Evolutionary conservation across 1,284 basidiomycete genomes (phyloP).

Genomic region (Apiotrichum gracile): DNA sequence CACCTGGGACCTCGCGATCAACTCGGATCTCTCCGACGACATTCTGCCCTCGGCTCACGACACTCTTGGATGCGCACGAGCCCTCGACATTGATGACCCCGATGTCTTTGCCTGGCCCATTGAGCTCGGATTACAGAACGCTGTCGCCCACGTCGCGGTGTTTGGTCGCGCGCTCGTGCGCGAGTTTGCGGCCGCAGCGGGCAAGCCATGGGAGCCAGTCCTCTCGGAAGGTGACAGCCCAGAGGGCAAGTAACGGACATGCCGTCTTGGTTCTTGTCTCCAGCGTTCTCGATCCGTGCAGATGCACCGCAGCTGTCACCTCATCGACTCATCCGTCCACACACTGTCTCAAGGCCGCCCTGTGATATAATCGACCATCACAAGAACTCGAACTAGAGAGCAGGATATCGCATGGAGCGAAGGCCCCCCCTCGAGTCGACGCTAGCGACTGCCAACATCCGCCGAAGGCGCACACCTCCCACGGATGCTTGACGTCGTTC

Average conservation of each 20-base stretch:
- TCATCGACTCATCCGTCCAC: too few species aligned
- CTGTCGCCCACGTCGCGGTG: slow-evolving; percentile 34
- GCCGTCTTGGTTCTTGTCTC: background rate
- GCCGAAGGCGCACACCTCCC: too few species aligned
- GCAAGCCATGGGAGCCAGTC: slow-evolving; percentile 29
- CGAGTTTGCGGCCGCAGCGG: slow-evolving; percentile 29
- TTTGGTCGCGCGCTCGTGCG: slow-evolving; percentile 38
- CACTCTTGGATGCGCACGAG: slow-evolving; percentile 29
- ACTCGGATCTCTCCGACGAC: slow-evolving; percentile 34
- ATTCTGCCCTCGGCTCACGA: slow-evolving; percentile 31
- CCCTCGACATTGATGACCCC: slow-evolving; percentile 30
- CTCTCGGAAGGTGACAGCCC: slow-evolving; percentile 12
- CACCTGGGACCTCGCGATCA: slow-evolving; percentile 33
- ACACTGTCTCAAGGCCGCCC: too few species aligned
- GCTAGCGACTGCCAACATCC: too few species aligned
- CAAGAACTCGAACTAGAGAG: too few species aligned
- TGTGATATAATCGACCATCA: too few species aligned
- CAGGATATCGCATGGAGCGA: too few species aligned
- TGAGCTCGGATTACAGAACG: slow-evolving; percentile 41
- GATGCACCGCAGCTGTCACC: too few species aligned
- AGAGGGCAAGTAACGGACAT: background rate
- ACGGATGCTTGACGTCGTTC: too few species aligned
- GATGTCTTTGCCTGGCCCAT: slow-evolving; percentile 43
- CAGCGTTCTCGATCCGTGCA: background rate
- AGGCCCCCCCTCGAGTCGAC: too few species aligned